Base-by-base conservation (phyloP, 768 basidiomycete species). In the Leccinum truebloodii region DNA sequence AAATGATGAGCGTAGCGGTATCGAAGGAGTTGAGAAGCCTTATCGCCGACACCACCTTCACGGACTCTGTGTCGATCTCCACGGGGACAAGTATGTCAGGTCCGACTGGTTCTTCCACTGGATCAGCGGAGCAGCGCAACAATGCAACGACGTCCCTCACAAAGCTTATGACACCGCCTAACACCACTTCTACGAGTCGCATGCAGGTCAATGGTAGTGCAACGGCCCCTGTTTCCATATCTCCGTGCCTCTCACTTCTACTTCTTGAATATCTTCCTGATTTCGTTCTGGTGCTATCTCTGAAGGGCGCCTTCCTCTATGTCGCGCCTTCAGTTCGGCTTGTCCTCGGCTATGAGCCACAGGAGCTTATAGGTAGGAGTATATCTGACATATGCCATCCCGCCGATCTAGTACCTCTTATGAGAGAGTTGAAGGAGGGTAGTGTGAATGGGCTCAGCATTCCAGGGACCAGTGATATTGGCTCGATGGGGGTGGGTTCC, bases 231-330 rank as follows among this genome's bases (percentile, higher is more conserved):
- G 71, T 89, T n/a, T 82, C 83, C 46, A 71, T 86, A 53, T 69
- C 71, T 10, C 71, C 71, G 14, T 62, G 66, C 2, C 68, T 72
- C 16, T 71, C 71, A 1, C 72, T 72, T 46, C 70, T 90, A 18
- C 76, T 92, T 49, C 83, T 92, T 57, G 83, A 84, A 66, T 76
- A 78, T 30, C 74, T 79, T 6, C 86, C 88, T 3, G 96, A 98
- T 72, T 92, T 96, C 71, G 78, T 97, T 24, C 89, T 91, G 69
- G 95, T 98, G 57, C 81, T 99, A 44, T 94, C 92, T 3, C 85
- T 97, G 66, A 95, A 98, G 70, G 96, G 96, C 30, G 80, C 83
- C 16, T 94, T 98, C 74, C 86, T 96, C 52, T 99, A 97, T 72
- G 91, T 94, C 55, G 92, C 94, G 0, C 94, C 94, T 1, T 84